phyloP scores from a whole-genome alignment of 495 filamentous ascomycete genomes.

The Astrocystis sublimbata region DNA sequence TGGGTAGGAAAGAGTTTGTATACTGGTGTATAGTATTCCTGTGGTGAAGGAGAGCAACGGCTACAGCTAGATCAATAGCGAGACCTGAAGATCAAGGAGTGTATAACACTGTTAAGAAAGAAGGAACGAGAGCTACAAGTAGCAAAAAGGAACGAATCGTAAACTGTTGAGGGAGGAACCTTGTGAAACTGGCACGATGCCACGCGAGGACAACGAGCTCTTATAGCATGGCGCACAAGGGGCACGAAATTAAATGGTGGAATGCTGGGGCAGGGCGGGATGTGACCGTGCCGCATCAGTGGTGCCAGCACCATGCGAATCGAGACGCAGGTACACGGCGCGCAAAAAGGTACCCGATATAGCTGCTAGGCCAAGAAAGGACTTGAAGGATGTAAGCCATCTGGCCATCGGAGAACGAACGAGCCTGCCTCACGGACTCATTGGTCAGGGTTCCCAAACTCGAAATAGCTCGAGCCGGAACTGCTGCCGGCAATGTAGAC shows the following conservation, averaged over 20 bases:
- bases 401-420: not conserved
- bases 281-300: constrained; percentile 1
- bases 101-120: constrained; percentile 27
- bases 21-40: constrained; percentile 17
- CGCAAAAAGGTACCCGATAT: not conserved
- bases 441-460: not conserved
- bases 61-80: constrained; percentile 26
- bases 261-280: not conserved
- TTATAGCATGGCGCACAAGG: constrained; percentile 1
- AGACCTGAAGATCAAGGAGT: constrained; percentile 29
- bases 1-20: constrained; percentile 19
- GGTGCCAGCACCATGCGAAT: constrained; percentile 5
- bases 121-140: constrained; percentile 30
- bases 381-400: not conserved
- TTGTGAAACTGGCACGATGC: constrained; percentile 14
- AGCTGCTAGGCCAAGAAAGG: not conserved
- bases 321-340: constrained; percentile 11
- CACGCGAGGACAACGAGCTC: not conserved
- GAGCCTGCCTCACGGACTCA: not conserved
- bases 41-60: constrained; percentile 22
- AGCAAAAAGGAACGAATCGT: constrained; percentile 24
- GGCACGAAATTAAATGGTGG: too few relatives aligned
- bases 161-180: constrained; percentile 13
- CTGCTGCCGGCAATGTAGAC: not conserved
- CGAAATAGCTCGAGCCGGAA: constrained; percentile 4